A percentile compares a stretch with the other conserved stretches of the same genome.
These are phyloP conservation scores for Penicillium pancosmium DNA, from an alignment of 495 filamentous ascomycete species.

Conservation along the genomic window DNA sequence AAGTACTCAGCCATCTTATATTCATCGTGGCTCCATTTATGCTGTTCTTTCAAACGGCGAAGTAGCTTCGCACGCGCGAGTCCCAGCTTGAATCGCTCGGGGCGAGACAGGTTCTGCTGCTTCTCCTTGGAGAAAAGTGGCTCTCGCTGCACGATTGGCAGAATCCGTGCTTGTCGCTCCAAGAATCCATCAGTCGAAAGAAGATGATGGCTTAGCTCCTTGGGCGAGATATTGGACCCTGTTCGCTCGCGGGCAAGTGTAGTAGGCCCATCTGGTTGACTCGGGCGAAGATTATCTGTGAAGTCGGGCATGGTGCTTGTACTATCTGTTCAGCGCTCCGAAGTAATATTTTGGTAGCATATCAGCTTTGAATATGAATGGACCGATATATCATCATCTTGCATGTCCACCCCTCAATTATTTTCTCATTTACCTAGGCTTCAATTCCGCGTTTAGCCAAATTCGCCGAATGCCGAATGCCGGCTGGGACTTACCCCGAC, in stretches of 20 bases:
- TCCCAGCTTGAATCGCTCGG: slow-evolving; percentile 48
- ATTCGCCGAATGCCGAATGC: slow-evolving; percentile 32
- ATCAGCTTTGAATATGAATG: neutral
- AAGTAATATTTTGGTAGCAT: neutral
- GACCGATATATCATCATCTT: neutral
- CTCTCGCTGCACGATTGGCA: slow-evolving; percentile 39
- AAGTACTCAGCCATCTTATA: slow-evolving; percentile 50
- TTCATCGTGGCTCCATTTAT: slow-evolving; percentile 45
- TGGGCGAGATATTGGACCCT: slow-evolving; percentile 37
- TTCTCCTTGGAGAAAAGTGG: slow-evolving; percentile 45
- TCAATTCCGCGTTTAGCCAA: neutral
- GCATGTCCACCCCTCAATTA: neutral
- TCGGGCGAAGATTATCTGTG: slow-evolving; percentile 46
- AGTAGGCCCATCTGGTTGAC: slow-evolving; percentile 36
- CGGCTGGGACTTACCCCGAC: slow-evolving; percentile 7
- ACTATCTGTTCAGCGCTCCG: neutral
- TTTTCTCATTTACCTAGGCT: slow-evolving; percentile 7
- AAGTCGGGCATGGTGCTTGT: slow-evolving; percentile 46
- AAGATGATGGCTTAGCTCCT: slow-evolving; percentile 44
- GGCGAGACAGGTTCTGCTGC: slow-evolving; percentile 47
- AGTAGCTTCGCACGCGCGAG: slow-evolving; percentile 51
- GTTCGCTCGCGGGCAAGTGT: slow-evolving; percentile 42
- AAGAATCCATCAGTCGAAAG: slow-evolving; percentile 44
- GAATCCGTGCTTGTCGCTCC: slow-evolving; percentile 42
- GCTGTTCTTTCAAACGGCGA: slow-evolving; percentile 39